Evolutionary conservation across 371 early-diverging fungal species (phyloP).

Genomic region (Haplosporangium sp.): DNA sequence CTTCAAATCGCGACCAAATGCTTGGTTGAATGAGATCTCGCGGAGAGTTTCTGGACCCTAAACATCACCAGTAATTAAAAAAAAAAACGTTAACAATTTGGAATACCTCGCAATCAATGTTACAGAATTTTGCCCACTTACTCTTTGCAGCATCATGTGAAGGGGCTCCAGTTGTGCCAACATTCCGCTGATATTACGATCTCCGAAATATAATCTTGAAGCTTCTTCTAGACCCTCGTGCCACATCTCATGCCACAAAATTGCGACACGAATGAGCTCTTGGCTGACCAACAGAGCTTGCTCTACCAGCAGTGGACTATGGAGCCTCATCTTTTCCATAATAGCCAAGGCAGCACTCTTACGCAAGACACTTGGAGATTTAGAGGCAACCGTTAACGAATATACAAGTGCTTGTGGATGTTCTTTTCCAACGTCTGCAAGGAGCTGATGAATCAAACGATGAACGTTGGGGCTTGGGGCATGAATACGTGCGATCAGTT

Average conservation of each 20-base stretch:
- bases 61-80: background rate
- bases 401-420: slow-evolving; percentile 98
- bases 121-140: slow-evolving; percentile 29
- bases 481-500: slow-evolving; percentile 97
- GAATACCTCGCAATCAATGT: background rate
- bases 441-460: slow-evolving; percentile 87
- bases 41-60: slow-evolving; percentile 93
- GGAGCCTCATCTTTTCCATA: slow-evolving; percentile 92
- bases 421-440: slow-evolving; percentile 93
- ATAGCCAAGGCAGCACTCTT: slow-evolving; percentile 89
- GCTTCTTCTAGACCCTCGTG: slow-evolving; percentile 96
- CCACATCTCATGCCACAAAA: slow-evolving; percentile 99
- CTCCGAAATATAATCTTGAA: slow-evolving; percentile 87
- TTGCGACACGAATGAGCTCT: slow-evolving; percentile 97
- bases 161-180: slow-evolving; percentile 89
- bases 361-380: slow-evolving; percentile 86
- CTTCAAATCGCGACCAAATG: slow-evolving; percentile 92
- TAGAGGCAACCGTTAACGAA: slow-evolving; percentile 96
- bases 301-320: slow-evolving; percentile 88
- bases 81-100: background rate
- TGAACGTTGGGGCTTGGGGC: slow-evolving; percentile 87
- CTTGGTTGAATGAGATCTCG: slow-evolving; percentile 95
- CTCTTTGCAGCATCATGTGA: slow-evolving; percentile 89
- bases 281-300: slow-evolving; percentile 96
- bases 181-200: slow-evolving; percentile 93